Evolutionary conservation across 225 moss, liverwort and hornwort species (phyloP), one percentile per base, ranked within the genome.

Genomic region (Thuidium tamariscinum): DNA sequence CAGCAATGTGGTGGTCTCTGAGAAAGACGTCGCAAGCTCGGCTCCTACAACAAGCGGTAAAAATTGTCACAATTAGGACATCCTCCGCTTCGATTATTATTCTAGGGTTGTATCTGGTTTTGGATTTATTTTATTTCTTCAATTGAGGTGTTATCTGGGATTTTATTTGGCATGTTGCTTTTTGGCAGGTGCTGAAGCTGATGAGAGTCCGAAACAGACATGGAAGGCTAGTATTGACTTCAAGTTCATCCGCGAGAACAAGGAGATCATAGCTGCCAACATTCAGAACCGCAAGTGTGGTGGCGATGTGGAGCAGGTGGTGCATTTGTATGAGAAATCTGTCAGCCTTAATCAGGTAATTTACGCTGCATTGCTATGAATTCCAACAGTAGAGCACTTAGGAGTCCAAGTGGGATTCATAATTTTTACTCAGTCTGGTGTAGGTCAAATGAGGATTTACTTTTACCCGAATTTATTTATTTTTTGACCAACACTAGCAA

Each of bases 201-300:
- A 92, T 76, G 87, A 82, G 72, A 79, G 63, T 66, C 91, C 92
- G 85, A 97, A 91, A 75, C 94, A 92, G 81, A 83, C 95, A 17
- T 99, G 99, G 99, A 95, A 97, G 88, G 99, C 99, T n/a, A 96
- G 93, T 93, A 95, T 99, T 54, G 99, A 99, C 82, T 99, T 99
- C 91, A 99, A 96, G 86, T 96, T 94, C 85, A 96, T 99, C n/a
- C 94, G 99, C 77, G 99, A 99, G 39, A 96, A 97, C 57, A 93
- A 92, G 89, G 95, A 93, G 44, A 88, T 83, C n/a, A 92, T 99
- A 72, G 95, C 95, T 48, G 89, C 82, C 22, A 99, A 97, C 52
- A 93, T 99, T 72, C 73, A 86, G 74, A 95, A 96, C 66, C 94
- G 99, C 78, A 99, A 97, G 82, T 93, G 95, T 72, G 88, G 90